Percentiles rank a stretch among this genome's conserved stretches.
phyloP scores from a whole-genome alignment of 202 grass and related monocot genomes.

The Schoenoplectus triqueter region DNA sequence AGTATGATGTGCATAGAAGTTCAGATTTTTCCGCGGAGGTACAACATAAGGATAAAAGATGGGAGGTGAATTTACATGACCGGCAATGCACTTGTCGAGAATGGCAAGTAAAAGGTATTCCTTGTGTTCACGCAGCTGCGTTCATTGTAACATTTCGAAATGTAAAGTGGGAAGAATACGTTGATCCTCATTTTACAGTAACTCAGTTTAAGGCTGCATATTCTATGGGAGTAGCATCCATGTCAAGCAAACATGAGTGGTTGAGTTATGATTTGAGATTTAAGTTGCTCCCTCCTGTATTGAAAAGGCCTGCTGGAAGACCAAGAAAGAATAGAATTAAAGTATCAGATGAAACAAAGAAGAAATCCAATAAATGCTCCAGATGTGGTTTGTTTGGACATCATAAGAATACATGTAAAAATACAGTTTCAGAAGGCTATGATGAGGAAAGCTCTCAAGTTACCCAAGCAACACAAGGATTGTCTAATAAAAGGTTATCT shows the following conservation, averaged over 20 bases:
- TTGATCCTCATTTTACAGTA: not conserved
- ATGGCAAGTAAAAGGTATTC: slow-evolving; percentile 17
- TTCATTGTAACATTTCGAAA: slow-evolving; percentile 2
- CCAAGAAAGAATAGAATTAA: not conserved
- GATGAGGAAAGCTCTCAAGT: no score
- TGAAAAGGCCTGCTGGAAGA: not conserved
- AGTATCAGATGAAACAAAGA: not conserved
- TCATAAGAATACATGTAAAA: not conserved
- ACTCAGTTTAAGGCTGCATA: not conserved
- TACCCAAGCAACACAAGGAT: no score
- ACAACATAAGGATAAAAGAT: not conserved
- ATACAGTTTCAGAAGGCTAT: slow-evolving; percentile 30
- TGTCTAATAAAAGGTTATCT: no score
- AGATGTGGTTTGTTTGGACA: not conserved
- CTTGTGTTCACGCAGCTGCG: not conserved
- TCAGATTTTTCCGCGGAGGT: not conserved
- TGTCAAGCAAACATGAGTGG: not conserved
- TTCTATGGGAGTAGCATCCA: not conserved
- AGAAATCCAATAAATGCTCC: not conserved
- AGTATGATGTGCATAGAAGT: not conserved
- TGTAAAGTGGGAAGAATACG: not conserved
- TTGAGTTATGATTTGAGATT: not conserved
- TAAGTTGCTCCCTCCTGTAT: not conserved
- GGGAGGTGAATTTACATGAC: not conserved
- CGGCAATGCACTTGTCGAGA: not conserved